phyloP scores from a whole-genome alignment of 176 grass and related monocot genomes.

The Musa acuminata region DNA sequence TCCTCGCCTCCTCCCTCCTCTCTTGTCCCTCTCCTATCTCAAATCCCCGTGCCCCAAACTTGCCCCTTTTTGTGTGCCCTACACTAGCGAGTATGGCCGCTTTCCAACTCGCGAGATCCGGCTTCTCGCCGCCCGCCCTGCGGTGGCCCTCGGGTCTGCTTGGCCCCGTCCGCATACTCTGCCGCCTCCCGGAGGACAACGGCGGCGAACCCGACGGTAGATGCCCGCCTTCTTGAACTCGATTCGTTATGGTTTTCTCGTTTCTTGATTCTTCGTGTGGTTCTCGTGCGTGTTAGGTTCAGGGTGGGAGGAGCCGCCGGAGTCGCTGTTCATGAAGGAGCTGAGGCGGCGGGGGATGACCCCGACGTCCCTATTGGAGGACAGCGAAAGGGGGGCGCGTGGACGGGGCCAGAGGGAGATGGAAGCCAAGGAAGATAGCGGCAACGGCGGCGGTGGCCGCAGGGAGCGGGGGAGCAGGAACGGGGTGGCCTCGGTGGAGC shows the following conservation, averaged over 20 bases:
- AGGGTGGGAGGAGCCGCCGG: conserved; percentile 39
- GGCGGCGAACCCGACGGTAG: not conserved
- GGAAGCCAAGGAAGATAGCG: conserved; percentile 22
- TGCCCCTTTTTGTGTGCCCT: not conserved
- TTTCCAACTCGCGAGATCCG: not conserved
- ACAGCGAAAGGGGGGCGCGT: conserved; percentile 6
- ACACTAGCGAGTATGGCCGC: not conserved
- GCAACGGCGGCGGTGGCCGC: not conserved
- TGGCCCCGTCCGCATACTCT: not conserved
- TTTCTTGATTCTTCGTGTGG: not conserved
- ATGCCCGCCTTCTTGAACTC: not conserved
- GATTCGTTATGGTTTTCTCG: not conserved
- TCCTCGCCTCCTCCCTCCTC: not conserved
- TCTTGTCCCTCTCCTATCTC: not conserved
- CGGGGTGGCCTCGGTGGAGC: conserved; percentile 33
- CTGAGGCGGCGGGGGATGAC: conserved; percentile 66
- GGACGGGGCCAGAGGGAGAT: conserved; percentile 11
- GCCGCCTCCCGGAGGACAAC: not conserved
- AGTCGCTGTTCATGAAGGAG: conserved; percentile 74
- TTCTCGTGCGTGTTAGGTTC: no score
- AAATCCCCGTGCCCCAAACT: not conserved
- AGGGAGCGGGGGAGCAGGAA: conserved; percentile 21
- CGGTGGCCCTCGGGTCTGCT: not conserved
- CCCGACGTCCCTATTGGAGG: conserved; percentile 35
- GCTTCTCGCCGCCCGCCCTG: not conserved